Percentiles rank a stretch among this genome's conserved stretches.
Evolutionary conservation across 2,329 filamentous ascomycete genomes (phyloP).

Genomic region (Penicillium janthinellum): DNA sequence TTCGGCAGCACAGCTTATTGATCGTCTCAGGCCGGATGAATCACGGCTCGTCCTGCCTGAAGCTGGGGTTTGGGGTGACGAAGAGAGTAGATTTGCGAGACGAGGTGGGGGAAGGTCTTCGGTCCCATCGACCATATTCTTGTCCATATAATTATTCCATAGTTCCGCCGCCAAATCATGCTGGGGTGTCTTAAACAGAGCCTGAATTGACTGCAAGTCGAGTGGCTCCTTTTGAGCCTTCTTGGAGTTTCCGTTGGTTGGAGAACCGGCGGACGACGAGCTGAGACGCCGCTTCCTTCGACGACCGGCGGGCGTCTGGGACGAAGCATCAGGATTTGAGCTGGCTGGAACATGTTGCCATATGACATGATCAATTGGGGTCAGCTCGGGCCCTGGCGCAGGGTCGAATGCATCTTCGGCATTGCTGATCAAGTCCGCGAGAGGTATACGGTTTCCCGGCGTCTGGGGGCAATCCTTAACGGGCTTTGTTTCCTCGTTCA

Average conservation of each 20-base stretch:
- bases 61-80: constrained; percentile 67
- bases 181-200: constrained; percentile 65
- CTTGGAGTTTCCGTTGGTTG: constrained; percentile 49
- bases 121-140: constrained; percentile 48
- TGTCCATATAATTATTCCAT: constrained; percentile 73
- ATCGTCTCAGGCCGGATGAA: constrained; percentile 59
- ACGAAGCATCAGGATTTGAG: constrained; percentile 47
- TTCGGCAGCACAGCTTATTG: constrained; percentile 69
- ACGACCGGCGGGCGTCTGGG: constrained; percentile 49
- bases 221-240: constrained; percentile 48
- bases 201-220: constrained; percentile 61
- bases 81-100: constrained; percentile 67
- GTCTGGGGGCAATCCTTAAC: constrained; percentile 56
- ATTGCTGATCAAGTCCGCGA: constrained; percentile 64
- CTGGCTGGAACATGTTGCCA: constrained; percentile 57
- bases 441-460: constrained; percentile 59
- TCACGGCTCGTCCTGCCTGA: constrained; percentile 47
- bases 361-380: constrained; percentile 62
- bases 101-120: constrained; percentile 57
- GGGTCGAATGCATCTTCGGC: constrained; percentile 58
- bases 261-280: constrained; percentile 72
- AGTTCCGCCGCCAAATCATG: constrained; percentile 73
- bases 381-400: constrained; percentile 51
- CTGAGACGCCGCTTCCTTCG: constrained; percentile 70
- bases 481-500: constrained; percentile 29